phyloP scores from a whole-genome alignment of 805 yeast species.

The Suhomyces xylopsoci region DNA sequence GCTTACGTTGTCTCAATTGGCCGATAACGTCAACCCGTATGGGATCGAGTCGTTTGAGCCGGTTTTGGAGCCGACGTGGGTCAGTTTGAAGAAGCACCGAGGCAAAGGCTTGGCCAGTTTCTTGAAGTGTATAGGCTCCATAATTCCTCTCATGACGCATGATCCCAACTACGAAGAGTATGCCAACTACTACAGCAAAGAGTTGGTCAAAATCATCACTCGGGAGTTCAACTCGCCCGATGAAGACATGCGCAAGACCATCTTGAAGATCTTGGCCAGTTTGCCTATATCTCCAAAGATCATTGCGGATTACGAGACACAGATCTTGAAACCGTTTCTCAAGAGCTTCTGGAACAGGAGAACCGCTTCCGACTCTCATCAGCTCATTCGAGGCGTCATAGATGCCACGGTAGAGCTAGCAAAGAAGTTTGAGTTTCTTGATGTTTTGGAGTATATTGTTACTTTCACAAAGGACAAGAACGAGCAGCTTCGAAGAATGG shows the following conservation, averaged over 20 bases:
- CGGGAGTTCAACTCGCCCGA: conserved; percentile 81
- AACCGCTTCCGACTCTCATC: conserved; percentile 60
- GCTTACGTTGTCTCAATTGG: conserved; percentile 65
- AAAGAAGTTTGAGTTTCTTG: conserved; percentile 61
- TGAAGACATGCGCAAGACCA: conserved; percentile 79
- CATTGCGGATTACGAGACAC: conserved; percentile 45
- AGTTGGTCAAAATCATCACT: conserved; percentile 61
- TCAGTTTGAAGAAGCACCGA: conserved; percentile 69
- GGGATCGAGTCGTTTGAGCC: conserved; percentile 86
- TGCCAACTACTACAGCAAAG: conserved; percentile 72
- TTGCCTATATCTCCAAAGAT: conserved; percentile 63
- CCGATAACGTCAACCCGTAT: conserved; percentile 80
- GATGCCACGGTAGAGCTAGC: conserved; percentile 71
- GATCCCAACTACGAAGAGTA: conserved; percentile 56
- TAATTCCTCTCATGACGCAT: conserved; percentile 79
- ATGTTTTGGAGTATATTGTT: conserved; percentile 55
- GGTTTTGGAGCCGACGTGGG: conserved; percentile 75
- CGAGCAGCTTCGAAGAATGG: conserved; percentile 76
- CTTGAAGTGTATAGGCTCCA: conserved; percentile 70
- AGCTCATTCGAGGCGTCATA: conserved; percentile 57
- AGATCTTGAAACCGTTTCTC: conserved; percentile 61
- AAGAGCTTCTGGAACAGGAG: conserved; percentile 79
- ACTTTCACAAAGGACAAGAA: conserved; percentile 73
- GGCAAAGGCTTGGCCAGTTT: conserved; percentile 78
- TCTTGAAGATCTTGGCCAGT: conserved; percentile 63